Base-by-base conservation (phyloP, 164 flowering plant genomes). In the Annona cherimola region DNA sequence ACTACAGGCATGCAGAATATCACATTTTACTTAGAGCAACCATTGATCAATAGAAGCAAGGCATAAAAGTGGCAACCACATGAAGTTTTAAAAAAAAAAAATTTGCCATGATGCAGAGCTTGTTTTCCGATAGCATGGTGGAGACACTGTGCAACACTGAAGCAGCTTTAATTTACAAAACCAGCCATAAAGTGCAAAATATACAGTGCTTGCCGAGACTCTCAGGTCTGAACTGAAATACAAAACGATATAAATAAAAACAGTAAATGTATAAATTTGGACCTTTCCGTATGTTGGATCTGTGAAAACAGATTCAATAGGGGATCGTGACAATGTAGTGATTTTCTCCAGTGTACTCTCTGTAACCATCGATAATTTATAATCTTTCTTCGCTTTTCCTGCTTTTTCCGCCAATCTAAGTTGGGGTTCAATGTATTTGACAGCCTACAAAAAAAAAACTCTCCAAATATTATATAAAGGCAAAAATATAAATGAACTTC, bases 241-340 rank as follows among this genome's bases (percentile, higher is more conserved):
- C 35, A 8, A 50, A 9, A 50, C 57, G 14, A 50, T 9, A 50
- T 50, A 50, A 9, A 40, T 64, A 64, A 44, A 64, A 50, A 16
- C 57, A 50, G 14, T 40, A 14, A 64, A 64, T 40, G 19, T 7
- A 61, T 8, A 45, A 3, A 18, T 41, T 1, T 44, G 74, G 79
- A 93, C 98, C 97, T 95, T 95, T 75, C 99, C 99, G 83, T 91
- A 93, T 4, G 84, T 70, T 26, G 96, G 89, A 84, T 93, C 97
- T 11, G 97, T 85, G 71, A 96, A 96, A 80, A 96, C 92, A 81
- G 88, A 82, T 79, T 88, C 89, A 76, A 96, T 91, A 16, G 83
- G 86, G 55, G 82, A 81, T 80, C 84, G 89, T 44, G 95, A 81
- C 83, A 93, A 70, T 76, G 73, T 83, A 70, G 78, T 79, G 77